phyloP scores from a whole-genome alignment of 805 yeast species.

The Wickerhamiella siamensis region DNA sequence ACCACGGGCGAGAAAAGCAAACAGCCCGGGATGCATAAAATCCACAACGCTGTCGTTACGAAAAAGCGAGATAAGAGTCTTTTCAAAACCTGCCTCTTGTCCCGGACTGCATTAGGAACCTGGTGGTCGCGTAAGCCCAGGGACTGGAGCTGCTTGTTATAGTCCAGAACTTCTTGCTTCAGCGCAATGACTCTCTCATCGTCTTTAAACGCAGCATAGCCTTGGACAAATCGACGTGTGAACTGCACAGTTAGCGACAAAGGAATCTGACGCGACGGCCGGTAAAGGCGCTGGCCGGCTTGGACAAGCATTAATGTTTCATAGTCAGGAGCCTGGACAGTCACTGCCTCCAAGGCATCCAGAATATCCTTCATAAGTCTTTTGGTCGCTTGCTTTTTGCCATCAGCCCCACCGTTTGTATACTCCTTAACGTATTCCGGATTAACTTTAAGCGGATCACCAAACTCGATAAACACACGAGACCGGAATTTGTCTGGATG shows the following conservation, averaged over 20 bases:
- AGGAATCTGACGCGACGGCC: conserved; percentile 55
- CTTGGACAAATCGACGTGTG: conserved; percentile 74
- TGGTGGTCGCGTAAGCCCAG: conserved; percentile 62
- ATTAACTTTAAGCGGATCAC: conserved; percentile 63
- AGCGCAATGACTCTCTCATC: conserved; percentile 52
- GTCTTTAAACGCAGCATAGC: conserved; percentile 59
- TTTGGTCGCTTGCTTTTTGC: conserved; percentile 55
- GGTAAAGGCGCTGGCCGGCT: conserved; percentile 80
- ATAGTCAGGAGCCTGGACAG: conserved; percentile 77
- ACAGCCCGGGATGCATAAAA: conserved; percentile 77
- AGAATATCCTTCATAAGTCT: conserved; percentile 57
- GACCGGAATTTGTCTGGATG: conserved; percentile 92
- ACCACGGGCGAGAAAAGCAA: conserved; percentile 81
- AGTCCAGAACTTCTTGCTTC: conserved; percentile 47
- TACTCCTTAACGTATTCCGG: conserved; percentile 51
- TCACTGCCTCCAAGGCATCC: conserved; percentile 65
- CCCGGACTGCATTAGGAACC: conserved; percentile 41
- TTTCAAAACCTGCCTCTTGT: conserved; percentile 36
- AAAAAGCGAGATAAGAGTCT: conserved; percentile 37
- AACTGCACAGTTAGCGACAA: conserved; percentile 76
- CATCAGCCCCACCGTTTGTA: conserved; percentile 40
- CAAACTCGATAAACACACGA: conserved; percentile 90
- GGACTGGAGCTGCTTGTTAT: conserved; percentile 50
- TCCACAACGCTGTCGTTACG: conserved; percentile 40
- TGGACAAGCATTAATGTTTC: conserved; percentile 82